Evolutionary conservation across 2,329 filamentous ascomycete species (phyloP).

Genomic region (Pseudovirgaria hyperparasitica): DNA sequence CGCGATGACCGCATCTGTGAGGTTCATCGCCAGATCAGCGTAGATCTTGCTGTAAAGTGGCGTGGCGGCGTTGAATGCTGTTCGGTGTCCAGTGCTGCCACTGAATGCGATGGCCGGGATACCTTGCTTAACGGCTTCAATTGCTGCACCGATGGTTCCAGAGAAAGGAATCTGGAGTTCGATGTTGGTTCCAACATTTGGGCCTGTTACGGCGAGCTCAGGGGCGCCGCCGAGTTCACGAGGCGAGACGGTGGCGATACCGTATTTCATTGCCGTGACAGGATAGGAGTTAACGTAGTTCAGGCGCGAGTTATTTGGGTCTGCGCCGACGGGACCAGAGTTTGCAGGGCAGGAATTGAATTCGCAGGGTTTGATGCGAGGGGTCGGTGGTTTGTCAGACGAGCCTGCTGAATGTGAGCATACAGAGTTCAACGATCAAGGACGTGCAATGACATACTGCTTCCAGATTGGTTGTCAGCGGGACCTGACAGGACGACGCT

Average conservation of each 20-base stretch:
- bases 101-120: constrained; percentile 60
- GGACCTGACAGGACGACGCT: constrained; percentile 52
- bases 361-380: constrained; percentile 41
- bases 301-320: constrained; percentile 43
- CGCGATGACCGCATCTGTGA: constrained; percentile 43
- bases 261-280: constrained; percentile 50
- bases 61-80: constrained; percentile 39
- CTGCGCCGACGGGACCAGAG: constrained; percentile 44
- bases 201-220: constrained; percentile 53
- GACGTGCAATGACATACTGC: constrained; percentile 37
- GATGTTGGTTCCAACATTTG: constrained; percentile 50
- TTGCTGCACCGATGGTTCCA: constrained; percentile 55
- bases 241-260: constrained; percentile 44
- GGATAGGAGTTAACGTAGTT: constrained; percentile 65
- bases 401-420: constrained; percentile 34
- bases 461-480: constrained; percentile 53
- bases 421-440: no score
- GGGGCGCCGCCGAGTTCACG: constrained; percentile 41
- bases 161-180: constrained; percentile 45
- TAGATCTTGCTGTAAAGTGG: constrained; percentile 48
- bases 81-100: constrained; percentile 37
- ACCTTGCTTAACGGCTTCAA: constrained; percentile 42
- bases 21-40: constrained; percentile 45
- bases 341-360: constrained; percentile 48
- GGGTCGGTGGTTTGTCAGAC: constrained; percentile 33